Base-by-base conservation (phyloP, 257 asterid genomes). In the Pogostemon cablin region DNA sequence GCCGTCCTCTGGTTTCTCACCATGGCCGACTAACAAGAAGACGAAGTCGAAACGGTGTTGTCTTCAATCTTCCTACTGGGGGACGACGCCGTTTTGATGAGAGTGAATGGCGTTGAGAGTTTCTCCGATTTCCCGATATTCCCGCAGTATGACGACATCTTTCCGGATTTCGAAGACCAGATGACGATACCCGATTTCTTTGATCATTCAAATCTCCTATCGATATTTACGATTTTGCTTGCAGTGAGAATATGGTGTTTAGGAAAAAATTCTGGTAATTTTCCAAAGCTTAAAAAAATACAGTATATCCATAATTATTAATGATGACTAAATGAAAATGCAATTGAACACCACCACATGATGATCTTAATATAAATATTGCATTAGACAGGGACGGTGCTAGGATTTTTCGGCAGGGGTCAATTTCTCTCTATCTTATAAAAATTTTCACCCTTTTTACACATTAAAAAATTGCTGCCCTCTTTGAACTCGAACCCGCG, bases 1-100 rank as follows among this genome's bases (percentile, higher is more conserved):
- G 8, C 95, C 96, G 91, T 88, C 9, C 83, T 91, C 32, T 87
- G 83, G 2, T 87, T 77, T 8, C 75, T 42, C 68, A 69, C 81
- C 5, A 44, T 85, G n/a, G 42, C 79, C 40, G 39, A 73, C 37
- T 82, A 81, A 3, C 83, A 72, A 56, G 73, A 72, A 49, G 75
- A 66, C 5, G 80, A 74, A 6, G 41, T 74, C 46, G 79, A 76
- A 60, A 80, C 72, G 5, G 90, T 78, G 60, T 58, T 78, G 60
- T 58, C 86, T 38, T 60, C 77, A 0, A 8, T 37, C 41, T 40
- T 48, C 34, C 49, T 77, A 71, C 11, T 38, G 8, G 34, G 72
- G 6, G 80, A 66, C 65, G 76, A 74, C 60, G 72, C 50, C 77
- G 82, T 39, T 20, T 10, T 37, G 34, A 11, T 34, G 1, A 70